Base-by-base conservation (phyloP, 352 stramenopile genomes). In the Phytophthora multivora region DNA sequence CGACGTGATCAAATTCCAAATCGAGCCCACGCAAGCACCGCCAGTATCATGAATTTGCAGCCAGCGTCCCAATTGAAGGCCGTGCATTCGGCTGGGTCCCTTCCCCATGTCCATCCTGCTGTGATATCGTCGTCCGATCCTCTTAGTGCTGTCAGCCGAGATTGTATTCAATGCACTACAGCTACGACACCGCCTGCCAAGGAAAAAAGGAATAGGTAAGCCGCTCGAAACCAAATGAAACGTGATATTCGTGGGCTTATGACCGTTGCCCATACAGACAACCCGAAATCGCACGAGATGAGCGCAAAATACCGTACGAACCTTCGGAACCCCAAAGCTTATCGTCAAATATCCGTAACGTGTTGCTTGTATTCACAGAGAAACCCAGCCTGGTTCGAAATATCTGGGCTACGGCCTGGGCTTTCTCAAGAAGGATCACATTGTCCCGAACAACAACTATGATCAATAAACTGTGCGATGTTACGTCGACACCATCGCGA, bases 391-490 rank as follows among this genome's bases (percentile, higher is more conserved):
- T 11, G 83, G 83, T 0, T 92, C 83, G 12, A 92, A 91, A 46
- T 94, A 90, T 52, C 59, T 94, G 6, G 81, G 83, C 13, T 78
- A 91, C 36, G 83, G 83, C 5, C 75, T 94, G 7, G 86, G 85
- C 8, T 55, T 92, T 47, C 68, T 94, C n/a, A 91, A 91, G 69
- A 88, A 79, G 46, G 66, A 91, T 63, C 79, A 91, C 63, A 76
- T 89, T 33, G 73, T 88, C 7, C 57, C 61, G 7, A 57, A 66
- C 10, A 79, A 71, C 23, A 74, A 81, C 16, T 51, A 74, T 36
- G 73, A 48, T 68, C 53, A 31, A 49, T 46, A 28, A 65, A 21
- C 31, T 40, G 21, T n/a, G 39, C 31, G 4, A n/a, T 15, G 19
- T 66, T 18, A 69, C 12, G 21, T 18, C 21, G 50, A 60, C 16